Conservation (phyloP, 371 early-diverging fungal genomes). For the Phascolomyces articulosus region DNA sequence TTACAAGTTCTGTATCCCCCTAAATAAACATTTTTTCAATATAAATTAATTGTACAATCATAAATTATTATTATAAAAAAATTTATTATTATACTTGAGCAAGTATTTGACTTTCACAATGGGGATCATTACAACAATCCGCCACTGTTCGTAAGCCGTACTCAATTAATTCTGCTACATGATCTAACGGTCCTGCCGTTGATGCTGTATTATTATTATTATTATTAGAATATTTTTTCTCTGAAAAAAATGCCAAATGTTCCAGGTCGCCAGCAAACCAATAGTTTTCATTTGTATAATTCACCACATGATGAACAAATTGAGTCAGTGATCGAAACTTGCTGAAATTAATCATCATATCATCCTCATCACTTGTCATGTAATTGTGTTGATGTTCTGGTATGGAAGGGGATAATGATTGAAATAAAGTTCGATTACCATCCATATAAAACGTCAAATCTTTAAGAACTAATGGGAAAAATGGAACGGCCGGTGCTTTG, state of each 20-base stretch:
- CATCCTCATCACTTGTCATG: neutral
- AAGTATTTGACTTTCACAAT: conserved; percentile 10
- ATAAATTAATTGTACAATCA: neutral
- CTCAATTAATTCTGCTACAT: conserved; percentile 18
- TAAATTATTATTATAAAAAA: too few species aligned
- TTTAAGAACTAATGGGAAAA: conserved; percentile 47
- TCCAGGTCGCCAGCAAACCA: conserved; percentile 38
- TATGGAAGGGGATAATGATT: too few species aligned
- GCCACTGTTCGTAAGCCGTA: conserved; percentile 11
- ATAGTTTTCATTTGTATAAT: conserved; percentile 32
- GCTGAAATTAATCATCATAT: conserved; percentile 42
- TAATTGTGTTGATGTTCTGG: too few species aligned
- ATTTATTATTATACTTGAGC: neutral
- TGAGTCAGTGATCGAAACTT: conserved; percentile 38
- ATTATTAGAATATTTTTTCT: neutral
- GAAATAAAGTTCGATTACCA: conserved; percentile 30
- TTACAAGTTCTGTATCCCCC: neutral
- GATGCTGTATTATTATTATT: neutral
- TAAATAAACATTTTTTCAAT: neutral
- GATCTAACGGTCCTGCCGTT: conserved; percentile 22
- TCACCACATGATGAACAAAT: conserved; percentile 22
- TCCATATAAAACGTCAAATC: conserved; percentile 50
- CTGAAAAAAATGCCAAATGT: conserved; percentile 31
- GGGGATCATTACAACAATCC: conserved; percentile 14
- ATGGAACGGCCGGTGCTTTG: conserved; percentile 43